A percentile compares a stretch with the other conserved stretches of the same genome.
phyloP scores from a whole-genome alignment of 2,329 filamentous ascomycete species.

The Pseudogymnoascus sp. region DNA sequence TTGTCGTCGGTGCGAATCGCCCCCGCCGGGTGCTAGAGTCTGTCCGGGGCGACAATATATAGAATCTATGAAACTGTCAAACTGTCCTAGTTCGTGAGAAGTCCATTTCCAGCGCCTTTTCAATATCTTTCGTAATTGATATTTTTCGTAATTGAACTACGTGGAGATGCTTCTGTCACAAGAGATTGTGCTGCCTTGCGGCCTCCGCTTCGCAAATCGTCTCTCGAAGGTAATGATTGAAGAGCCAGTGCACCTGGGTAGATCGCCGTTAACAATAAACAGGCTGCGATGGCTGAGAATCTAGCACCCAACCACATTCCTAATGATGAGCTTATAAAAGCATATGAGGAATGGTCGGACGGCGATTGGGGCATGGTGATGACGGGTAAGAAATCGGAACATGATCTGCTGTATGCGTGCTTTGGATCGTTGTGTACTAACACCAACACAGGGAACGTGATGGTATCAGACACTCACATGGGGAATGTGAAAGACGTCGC shows the following conservation, averaged over 20 bases:
- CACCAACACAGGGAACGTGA: background rate
- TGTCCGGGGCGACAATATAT: background rate
- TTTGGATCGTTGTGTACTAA: background rate
- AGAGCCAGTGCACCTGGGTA: background rate
- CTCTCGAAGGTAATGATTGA: slow-evolving; percentile 33
- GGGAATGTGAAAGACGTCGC: background rate
- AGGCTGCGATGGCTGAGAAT: slow-evolving; percentile 45
- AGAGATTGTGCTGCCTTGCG: slow-evolving; percentile 38
- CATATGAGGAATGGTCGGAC: slow-evolving; percentile 47
- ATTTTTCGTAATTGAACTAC: background rate
- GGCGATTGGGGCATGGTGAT: slow-evolving; percentile 47
- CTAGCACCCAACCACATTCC: slow-evolving; percentile 38
- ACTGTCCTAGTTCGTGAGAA: background rate
- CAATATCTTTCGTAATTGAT: background rate
- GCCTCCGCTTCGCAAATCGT: slow-evolving; percentile 49
- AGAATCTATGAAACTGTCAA: background rate
- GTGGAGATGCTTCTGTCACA: background rate
- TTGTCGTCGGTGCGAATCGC: background rate
- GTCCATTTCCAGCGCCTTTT: background rate
- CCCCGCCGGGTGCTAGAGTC: background rate
- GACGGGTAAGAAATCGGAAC: slow-evolving; percentile 31
- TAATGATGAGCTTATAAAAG: slow-evolving; percentile 33
- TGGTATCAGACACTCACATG: slow-evolving; percentile 1
- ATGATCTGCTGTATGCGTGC: background rate
- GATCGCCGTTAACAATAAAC: slow-evolving; percentile 18